Conservation (phyloP, 352 stramenopile species). For the Lagenidium sp. region DNA sequence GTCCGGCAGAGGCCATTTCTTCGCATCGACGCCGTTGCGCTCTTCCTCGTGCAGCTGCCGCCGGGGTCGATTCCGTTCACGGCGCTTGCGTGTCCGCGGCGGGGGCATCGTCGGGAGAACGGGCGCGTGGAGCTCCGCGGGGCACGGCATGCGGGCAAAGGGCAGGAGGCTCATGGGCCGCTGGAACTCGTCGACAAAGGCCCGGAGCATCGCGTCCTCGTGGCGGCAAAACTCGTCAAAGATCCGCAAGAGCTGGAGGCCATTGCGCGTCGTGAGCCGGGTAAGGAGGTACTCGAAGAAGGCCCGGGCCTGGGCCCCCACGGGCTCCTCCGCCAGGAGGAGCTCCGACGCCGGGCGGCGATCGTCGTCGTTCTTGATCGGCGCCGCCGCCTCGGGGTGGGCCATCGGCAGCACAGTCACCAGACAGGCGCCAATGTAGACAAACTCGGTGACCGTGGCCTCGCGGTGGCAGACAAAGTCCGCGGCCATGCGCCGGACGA, state of each 20-base stretch:
- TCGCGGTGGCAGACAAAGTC: constrained; percentile 46
- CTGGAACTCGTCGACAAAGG: constrained; percentile 23
- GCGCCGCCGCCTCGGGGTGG: background rate
- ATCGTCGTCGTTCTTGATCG: background rate
- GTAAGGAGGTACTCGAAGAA: constrained; percentile 10
- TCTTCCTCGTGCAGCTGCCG: no score
- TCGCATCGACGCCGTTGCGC: no score
- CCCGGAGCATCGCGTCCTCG: constrained; percentile 25
- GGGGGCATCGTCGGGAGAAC: no score
- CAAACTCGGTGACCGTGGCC: constrained; percentile 27
- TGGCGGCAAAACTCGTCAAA: constrained; percentile 41
- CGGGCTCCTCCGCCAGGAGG: background rate
- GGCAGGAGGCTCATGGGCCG: constrained; percentile 37
- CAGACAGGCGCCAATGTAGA: constrained; percentile 10
- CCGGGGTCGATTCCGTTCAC: no score
- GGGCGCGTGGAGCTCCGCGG: no score
- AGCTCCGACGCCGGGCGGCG: background rate
- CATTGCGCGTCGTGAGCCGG: background rate
- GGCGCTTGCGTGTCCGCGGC: no score
- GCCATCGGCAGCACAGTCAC: constrained; percentile 5
- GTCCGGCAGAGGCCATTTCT: no score
- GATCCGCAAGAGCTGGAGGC: constrained; percentile 8
- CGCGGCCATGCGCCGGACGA: constrained; percentile 44
- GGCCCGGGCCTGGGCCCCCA: background rate
- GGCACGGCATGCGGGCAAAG: no score